Evolutionary conservation across 352 stramenopile species (phyloP), one percentile per base, ranked within the genome.

Genomic region (Globisporangium canariense): DNA sequence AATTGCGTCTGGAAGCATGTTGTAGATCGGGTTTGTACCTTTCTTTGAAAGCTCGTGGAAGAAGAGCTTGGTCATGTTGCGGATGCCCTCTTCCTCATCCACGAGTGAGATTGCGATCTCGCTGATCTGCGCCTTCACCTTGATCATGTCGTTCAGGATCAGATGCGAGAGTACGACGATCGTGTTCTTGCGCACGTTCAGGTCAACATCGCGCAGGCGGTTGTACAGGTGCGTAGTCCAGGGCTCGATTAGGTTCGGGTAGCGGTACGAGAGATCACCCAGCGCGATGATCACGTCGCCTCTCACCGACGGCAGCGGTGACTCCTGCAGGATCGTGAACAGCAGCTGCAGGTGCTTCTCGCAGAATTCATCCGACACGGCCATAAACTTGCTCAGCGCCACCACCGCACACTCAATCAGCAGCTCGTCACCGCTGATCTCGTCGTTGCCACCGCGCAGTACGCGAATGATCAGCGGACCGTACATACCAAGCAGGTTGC

Each of bases 111-210:
- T 86, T 3, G 96, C 97, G 60, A 99, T 98, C 60, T 98, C 87
- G 58, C 85, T 94, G 53, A 97, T 88, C 73, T 98, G 91, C 16
- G 93, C 96, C 70, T 98, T 98, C n/a, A 99, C 96, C 79, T 99
- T 99, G 45, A 99, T 97, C 97, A 99, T 99, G 68, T 99, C 97
- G 75, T 99, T 99, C 38, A 99, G 77, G 73, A 99, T 98, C 41
- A 99, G 86, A 69, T 99, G 97, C 32, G 97, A 99, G 3, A 99
- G 86, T 36, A 99, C 97, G 67, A 99, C 98, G 51, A 99, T 90
- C 41, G 97, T 97, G 67, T 99, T 98, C 57, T 97, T 92, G 41
- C 97, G 91, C 30, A 99, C 97, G 59, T 91, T 88, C 20, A 81
- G 63, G 60, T 96, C 79, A 10, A 91, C 74, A 69, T 99, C 96